Evolutionary conservation across 2,329 filamentous ascomycete species (phyloP), one percentile per base, ranked within the genome.

Genomic region (Scytalidium sp.): DNA sequence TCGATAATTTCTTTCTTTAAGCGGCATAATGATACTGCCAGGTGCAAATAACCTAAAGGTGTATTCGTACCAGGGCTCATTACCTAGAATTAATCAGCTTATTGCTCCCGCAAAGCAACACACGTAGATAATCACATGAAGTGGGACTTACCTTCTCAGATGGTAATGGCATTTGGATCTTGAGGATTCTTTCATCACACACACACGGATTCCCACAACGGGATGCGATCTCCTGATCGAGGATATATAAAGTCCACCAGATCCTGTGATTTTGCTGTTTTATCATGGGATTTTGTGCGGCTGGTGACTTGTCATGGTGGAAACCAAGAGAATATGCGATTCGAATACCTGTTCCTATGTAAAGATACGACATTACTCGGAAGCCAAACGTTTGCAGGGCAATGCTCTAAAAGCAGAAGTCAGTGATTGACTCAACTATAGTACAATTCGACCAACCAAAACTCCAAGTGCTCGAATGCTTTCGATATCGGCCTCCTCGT

Each of bases 401-500:
- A 27, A 56, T 15, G 32, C 54, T 54, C 52, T 56, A n/a, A n/a
- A 20, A 20, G 8, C 20, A 29, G 9, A 25, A 21, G 15, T 10
- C n/a, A n/a, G n/a, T n/a, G n/a, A n/a, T n/a, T n/a, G n/a, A n/a
- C n/a, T n/a, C n/a, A n/a, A n/a, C n/a, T n/a, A n/a, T n/a, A n/a
- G n/a, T n/a, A n/a, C 3, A 9, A n/a, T 1, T 17, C 8, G 19
- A 45, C 49, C 43, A 44, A 52, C 54, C 2, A 56, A 36, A 23
- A 56, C 49, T 21, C 52, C 47, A 13, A 56, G 48, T 32, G 47
- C 54, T 27, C 54, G 47, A 43, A 56, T 52, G 19, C 54, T 56
- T 22, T 56, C 54, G 42, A 56, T 56, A 49, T 56, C 54, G 23
- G 54, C 54, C 19, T 56, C 54, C 17, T 56, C 54, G 43, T 56